Evolutionary conservation across 148 eudicot species (phyloP), one percentile per base, ranked within the genome.

Genomic region (Rhododendron griersonianum): DNA sequence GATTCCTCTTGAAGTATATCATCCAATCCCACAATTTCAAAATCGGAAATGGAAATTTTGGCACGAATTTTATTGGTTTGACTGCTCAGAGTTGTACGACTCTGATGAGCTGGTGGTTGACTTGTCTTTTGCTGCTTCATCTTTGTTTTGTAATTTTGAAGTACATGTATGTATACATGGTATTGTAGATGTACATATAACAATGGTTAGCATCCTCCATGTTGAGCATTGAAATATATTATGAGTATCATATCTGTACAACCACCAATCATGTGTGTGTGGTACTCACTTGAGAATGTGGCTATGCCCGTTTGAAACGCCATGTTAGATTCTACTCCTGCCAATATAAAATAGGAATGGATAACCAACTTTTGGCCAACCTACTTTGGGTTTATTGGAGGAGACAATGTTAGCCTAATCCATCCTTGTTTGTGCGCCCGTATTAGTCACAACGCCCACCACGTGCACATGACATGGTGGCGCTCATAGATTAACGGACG

Each of bases 1-100:
- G 81, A 84, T 76, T 84, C 81, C 45, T 75, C 33, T 51, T 30
- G 39, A 2, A 50, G 16, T 16, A 55, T 50, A 73, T 30, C 61
- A 83, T 74, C 77, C 75, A 23, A 5, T 45, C 51, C 28, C n/a
- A 63, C 30, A 30, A 55, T 74, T 71, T 7, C 15, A 35, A 51
- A 75, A 11, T 75, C 14, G 25, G 21, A 30, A 35, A 75, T 74
- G 15, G 21, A 73, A 48, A 10, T 23, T 73, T 19, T 13, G 37
- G 21, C n/a, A 30, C 37, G 76, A 33, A 71, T 71, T 71, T 81
- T 63, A 57, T 81, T 85, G 87, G 87, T 85, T 85, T 88, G 89
- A 88, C 89, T 85, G 37, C 39, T 84, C 80, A 35, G 86, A 71
- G 75, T 73, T 50, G 75, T 73, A 73, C 75, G 41, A 11, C 48